Evolutionary conservation across 2,329 filamentous ascomycete species (phyloP).

Genomic region (Westerdykella ornata): DNA sequence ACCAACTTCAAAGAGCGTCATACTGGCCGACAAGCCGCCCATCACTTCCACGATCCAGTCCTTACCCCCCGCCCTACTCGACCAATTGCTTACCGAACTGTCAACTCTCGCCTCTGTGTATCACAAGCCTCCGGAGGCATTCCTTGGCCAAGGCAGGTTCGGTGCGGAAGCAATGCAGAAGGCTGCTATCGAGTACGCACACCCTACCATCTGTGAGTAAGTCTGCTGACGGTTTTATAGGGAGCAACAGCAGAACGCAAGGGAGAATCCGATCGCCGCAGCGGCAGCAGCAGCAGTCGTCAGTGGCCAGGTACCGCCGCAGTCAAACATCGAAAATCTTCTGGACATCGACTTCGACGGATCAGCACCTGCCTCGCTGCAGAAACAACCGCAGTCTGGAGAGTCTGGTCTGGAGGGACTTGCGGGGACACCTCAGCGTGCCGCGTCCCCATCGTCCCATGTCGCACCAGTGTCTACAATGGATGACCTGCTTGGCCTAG

Average conservation of each 20-base stretch:
- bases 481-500: conserved; percentile 70
- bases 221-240: conserved; percentile 27
- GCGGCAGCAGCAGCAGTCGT: conserved; percentile 62
- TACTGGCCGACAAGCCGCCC: conserved; percentile 88
- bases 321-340: conserved; percentile 86
- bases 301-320: conserved; percentile 50
- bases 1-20: conserved; percentile 56
- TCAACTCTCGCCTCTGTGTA: conserved; percentile 96
- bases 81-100: conserved; percentile 83
- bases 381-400: conserved; percentile 52
- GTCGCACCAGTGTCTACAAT: conserved; percentile 56
- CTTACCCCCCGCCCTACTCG: conserved; percentile 73
- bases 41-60: conserved; percentile 93
- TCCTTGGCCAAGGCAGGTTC: conserved; percentile 89
- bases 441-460: conserved; percentile 53
- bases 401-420: conserved; percentile 48
- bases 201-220: background rate
- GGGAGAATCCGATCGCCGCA: conserved; percentile 89
- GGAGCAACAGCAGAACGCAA: conserved; percentile 85
- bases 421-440: conserved; percentile 61
- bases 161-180: conserved; percentile 91
- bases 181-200: conserved; percentile 73
- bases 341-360: conserved; percentile 96
- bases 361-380: conserved; percentile 78
- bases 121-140: conserved; percentile 97